Conservation (phyloP, 2,329 filamentous ascomycete species). For the Tolypocladium ovalisporum region DNA sequence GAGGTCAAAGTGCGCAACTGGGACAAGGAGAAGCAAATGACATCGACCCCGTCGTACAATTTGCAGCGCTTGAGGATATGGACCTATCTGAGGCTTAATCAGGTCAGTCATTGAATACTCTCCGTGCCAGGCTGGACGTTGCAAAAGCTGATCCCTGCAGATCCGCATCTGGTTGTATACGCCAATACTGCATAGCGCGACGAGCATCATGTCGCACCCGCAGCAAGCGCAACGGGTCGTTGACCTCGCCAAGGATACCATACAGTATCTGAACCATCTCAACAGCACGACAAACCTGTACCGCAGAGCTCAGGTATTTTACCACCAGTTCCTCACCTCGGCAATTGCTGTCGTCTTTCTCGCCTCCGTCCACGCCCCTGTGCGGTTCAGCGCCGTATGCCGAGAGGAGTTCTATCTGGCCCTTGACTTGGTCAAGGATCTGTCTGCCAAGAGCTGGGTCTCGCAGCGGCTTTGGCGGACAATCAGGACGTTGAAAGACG, state of each 20-base stretch:
- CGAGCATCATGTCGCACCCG: slow-evolving; percentile 69
- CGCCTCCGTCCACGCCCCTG: slow-evolving; percentile 63
- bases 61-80: slow-evolving; percentile 68
- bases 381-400: slow-evolving; percentile 56
- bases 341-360: slow-evolving; percentile 68
- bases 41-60: slow-evolving; percentile 49
- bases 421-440: slow-evolving; percentile 60
- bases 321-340: slow-evolving; percentile 70
- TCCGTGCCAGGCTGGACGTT: not conserved
- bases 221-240: slow-evolving; percentile 63
- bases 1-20: slow-evolving; percentile 49
- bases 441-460: slow-evolving; percentile 61
- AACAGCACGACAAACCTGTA: slow-evolving; percentile 66
- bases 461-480: slow-evolving; percentile 65
- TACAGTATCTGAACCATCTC: slow-evolving; percentile 57
- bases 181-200: slow-evolving; percentile 74
- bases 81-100: slow-evolving; percentile 77
- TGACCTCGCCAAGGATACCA: slow-evolving; percentile 66
- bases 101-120: slow-evolving; percentile 28
- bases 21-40: slow-evolving; percentile 40
- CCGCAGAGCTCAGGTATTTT: slow-evolving; percentile 60
- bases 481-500: slow-evolving; percentile 58
- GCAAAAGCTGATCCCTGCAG: slow-evolving; percentile 9
- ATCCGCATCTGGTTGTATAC: slow-evolving; percentile 84
- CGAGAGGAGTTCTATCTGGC: slow-evolving; percentile 72